Conservation (phyloP, 2,329 filamentous ascomycete genomes). For the Cryphonectria parasitica region DNA sequence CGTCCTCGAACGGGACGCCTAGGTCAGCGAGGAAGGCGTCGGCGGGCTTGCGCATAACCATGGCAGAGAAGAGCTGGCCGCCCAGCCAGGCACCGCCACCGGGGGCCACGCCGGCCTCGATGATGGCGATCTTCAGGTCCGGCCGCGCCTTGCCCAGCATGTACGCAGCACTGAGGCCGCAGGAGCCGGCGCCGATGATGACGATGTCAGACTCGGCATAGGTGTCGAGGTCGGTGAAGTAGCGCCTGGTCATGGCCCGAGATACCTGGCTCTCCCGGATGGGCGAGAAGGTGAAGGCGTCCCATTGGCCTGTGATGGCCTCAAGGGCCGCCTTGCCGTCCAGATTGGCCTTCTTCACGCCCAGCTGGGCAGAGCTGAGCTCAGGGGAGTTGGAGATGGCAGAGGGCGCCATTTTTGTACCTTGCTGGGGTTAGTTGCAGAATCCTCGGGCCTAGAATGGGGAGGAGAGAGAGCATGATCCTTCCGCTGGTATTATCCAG, state of each 20-base stretch:
- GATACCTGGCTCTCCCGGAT: slow-evolving; percentile 93
- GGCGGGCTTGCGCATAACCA: slow-evolving; percentile 93
- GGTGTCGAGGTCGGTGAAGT: slow-evolving; percentile 85
- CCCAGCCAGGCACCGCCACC: slow-evolving; percentile 92
- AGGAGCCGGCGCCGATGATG: slow-evolving; percentile 89
- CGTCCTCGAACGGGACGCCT: slow-evolving; percentile 84
- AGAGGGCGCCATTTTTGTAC: slow-evolving; percentile 75
- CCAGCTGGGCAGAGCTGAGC: slow-evolving; percentile 39
- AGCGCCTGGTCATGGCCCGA: slow-evolving; percentile 89
- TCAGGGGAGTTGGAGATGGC: slow-evolving; percentile 61
- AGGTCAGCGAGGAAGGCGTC: slow-evolving; percentile 82
- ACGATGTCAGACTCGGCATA: slow-evolving; percentile 94
- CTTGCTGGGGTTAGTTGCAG: slow-evolving; percentile 40
- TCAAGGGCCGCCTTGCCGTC: slow-evolving; percentile 60
- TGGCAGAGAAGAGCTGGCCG: slow-evolving; percentile 91
- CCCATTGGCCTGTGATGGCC: slow-evolving; percentile 77
- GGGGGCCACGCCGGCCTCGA: slow-evolving; percentile 86
- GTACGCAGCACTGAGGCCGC: slow-evolving; percentile 83
- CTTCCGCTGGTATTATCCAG: slow-evolving; percentile 69
- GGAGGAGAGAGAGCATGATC: slow-evolving; percentile 77
- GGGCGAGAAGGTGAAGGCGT: slow-evolving; percentile 77
- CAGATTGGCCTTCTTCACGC: slow-evolving; percentile 46
- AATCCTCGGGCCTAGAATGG: slow-evolving; percentile 43
- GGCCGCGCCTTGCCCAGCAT: slow-evolving; percentile 81
- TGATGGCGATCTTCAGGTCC: slow-evolving; percentile 88